These are phyloP conservation scores for Salix dunnii DNA, from an alignment of 345 rosid genomes.

Conservation along the genomic window DNA sequence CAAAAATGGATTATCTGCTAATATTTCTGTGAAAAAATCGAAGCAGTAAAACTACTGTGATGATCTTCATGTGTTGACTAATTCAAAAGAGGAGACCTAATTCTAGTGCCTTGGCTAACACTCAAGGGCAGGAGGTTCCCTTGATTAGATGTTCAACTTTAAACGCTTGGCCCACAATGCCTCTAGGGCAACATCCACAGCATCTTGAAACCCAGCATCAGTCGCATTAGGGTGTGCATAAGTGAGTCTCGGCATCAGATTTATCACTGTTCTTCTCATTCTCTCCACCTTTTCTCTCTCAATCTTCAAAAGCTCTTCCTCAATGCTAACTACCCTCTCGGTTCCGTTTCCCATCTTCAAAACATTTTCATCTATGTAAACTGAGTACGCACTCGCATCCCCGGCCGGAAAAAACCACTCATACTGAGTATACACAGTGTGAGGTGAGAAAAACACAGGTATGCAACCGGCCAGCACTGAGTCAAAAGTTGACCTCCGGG, in stretches of 20 bases:
- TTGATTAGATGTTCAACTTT: too few relatives aligned
- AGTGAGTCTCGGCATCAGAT: conserved; percentile 42
- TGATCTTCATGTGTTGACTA: too few relatives aligned
- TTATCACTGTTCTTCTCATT: conserved; percentile 35
- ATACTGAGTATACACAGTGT: conserved; percentile 64
- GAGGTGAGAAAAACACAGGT: conserved; percentile 59
- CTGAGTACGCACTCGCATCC: conserved; percentile 34
- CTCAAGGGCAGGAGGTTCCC: too few relatives aligned
- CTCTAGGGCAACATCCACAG: conserved; percentile 44
- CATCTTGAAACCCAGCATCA: conserved; percentile 36
- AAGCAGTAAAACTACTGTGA: too few relatives aligned
- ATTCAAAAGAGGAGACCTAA: too few relatives aligned
- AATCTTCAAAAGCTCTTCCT: conserved; percentile 37
- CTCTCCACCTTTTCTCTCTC: conserved; percentile 21
- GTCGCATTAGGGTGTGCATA: conserved; percentile 52
- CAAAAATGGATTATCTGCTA: too few relatives aligned
- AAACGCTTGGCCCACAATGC: conserved; percentile 22
- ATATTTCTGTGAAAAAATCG: too few relatives aligned
- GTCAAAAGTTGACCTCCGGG: conserved; percentile 54
- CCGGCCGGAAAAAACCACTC: conserved; percentile 40
- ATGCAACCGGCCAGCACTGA: conserved; percentile 49
- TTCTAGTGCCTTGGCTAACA: too few relatives aligned
- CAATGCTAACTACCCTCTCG: conserved; percentile 12
- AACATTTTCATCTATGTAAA: conserved; percentile 27
- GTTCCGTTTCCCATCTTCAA: background rate